phyloP scores from a whole-genome alignment of 1,284 basidiomycete genomes.

The Boletellus deceptivus region DNA sequence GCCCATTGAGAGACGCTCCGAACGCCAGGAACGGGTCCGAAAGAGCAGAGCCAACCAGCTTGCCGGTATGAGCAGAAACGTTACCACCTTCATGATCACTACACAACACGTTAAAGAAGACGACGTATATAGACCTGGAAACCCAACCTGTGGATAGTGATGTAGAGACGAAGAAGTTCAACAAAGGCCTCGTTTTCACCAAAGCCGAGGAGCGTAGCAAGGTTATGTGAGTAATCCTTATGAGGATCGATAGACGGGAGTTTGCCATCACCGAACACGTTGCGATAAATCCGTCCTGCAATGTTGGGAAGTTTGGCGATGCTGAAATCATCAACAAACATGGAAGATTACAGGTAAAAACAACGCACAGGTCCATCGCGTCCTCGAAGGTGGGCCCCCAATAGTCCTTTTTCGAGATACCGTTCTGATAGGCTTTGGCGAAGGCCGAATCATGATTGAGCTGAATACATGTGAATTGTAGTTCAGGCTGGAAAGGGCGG shows the following conservation, averaged over 20 bases:
- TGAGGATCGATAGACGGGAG: slow-evolving; percentile 83
- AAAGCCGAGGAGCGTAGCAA: slow-evolving; percentile 90
- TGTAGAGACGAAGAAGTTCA: slow-evolving; percentile 94
- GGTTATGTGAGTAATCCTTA: slow-evolving; percentile 94
- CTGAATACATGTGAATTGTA: slow-evolving; percentile 36
- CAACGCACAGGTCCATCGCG: slow-evolving; percentile 85
- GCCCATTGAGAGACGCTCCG: slow-evolving; percentile 91
- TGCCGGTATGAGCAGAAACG: slow-evolving; percentile 95
- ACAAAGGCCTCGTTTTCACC: slow-evolving; percentile 88
- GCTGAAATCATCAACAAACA: slow-evolving; percentile 35
- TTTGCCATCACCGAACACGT: slow-evolving; percentile 90
- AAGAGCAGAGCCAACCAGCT: slow-evolving; percentile 96
- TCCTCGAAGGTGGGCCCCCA: slow-evolving; percentile 97
- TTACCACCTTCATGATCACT: slow-evolving; percentile 99
- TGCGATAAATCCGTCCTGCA: slow-evolving; percentile 95
- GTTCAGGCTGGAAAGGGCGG: slow-evolving; percentile 2
- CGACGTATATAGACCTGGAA: background rate
- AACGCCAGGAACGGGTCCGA: slow-evolving; percentile 98
- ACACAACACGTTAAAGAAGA: slow-evolving; percentile 1
- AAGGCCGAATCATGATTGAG: slow-evolving; percentile 98
- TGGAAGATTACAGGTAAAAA: slow-evolving; percentile 1
- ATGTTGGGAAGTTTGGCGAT: slow-evolving; percentile 98
- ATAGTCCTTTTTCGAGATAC: slow-evolving; percentile 95
- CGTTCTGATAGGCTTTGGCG: slow-evolving; percentile 91
- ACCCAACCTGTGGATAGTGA: slow-evolving; percentile 86